These are phyloP conservation scores for Ramularia collo-cygni DNA, from an alignment of 2,329 filamentous ascomycete genomes.

Conservation along the genomic window DNA sequence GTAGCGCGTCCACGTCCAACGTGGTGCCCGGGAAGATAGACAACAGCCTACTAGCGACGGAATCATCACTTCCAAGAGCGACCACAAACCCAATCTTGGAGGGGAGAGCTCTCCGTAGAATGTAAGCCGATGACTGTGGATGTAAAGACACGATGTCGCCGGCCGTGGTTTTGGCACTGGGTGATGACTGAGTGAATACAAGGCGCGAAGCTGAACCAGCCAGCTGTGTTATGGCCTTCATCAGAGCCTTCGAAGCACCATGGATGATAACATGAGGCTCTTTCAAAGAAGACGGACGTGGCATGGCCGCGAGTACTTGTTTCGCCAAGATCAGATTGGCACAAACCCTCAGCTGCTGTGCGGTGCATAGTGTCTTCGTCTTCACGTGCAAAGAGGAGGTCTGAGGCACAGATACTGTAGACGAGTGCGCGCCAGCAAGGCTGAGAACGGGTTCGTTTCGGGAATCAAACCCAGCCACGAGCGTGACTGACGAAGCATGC, in stretches of 20 bases:
- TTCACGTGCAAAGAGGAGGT: conserved; percentile 2
- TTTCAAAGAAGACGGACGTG: neutral
- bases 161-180: conserved; percentile 1
- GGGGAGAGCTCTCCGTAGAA: conserved; percentile 9
- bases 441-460: conserved; percentile 7
- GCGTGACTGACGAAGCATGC: conserved; percentile 6
- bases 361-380: conserved; percentile 2
- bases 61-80: conserved; percentile 7
- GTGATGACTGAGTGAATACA: conserved; percentile 9
- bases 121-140: conserved; percentile 11
- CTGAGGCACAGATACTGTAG: neutral
- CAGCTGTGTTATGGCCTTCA: conserved; percentile 4
- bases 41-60: conserved; percentile 10
- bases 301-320: conserved; percentile 9
- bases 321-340: conserved; percentile 10
- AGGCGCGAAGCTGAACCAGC: neutral
- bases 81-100: conserved; percentile 9
- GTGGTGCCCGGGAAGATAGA: conserved; percentile 7
- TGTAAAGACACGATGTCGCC: conserved; percentile 5
- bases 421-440: conserved; percentile 7
- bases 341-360: conserved; percentile 9
- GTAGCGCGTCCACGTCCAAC: conserved; percentile 6
- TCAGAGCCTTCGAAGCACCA: conserved; percentile 11
- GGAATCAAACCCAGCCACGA: conserved; percentile 8
- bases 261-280: conserved; percentile 8